Percentiles rank a stretch among this genome's conserved stretches.
Evolutionary conservation across 2,329 filamentous ascomycete genomes (phyloP).

Genomic region (Aspergillus floridensis): DNA sequence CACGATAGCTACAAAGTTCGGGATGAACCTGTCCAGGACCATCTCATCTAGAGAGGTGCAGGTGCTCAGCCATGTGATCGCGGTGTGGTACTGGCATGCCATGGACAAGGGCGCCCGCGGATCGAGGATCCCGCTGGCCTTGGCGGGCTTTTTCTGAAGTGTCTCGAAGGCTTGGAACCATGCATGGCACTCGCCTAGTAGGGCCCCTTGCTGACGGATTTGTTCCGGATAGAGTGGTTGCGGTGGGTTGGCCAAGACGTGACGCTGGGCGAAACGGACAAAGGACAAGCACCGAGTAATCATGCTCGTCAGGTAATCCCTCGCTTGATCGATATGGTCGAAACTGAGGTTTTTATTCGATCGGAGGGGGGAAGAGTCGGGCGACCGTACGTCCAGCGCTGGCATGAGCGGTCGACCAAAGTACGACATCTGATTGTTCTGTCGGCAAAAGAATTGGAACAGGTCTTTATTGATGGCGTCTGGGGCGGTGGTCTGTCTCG

Average conservation of each 20-base stretch:
- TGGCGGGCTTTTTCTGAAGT: neutral
- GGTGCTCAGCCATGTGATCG: neutral
- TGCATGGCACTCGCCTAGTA: neutral
- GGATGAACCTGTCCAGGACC: neutral
- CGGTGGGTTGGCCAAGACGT: neutral
- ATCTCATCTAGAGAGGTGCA: slow-evolving; percentile 1
- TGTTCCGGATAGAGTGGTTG: neutral
- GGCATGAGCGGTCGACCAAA: neutral
- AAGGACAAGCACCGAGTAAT: neutral
- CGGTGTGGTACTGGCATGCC: neutral
- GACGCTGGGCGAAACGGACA: neutral
- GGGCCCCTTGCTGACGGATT: neutral
- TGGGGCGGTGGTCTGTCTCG: neutral
- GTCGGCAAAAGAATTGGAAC: neutral
- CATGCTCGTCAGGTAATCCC: neutral
- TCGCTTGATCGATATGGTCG: neutral
- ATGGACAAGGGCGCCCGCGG: neutral
- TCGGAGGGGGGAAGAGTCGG: neutral
- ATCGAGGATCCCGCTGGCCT: neutral
- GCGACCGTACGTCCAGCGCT: neutral
- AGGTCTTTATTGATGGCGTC: slow-evolving; percentile 13
- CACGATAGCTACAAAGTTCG: neutral
- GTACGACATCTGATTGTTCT: slow-evolving; percentile 2
- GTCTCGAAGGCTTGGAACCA: neutral
- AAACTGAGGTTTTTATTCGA: neutral